Evolutionary conservation across 192 early-diverging fungal genomes (phyloP), one percentile per base, ranked within the genome.

Genomic region (Umbelopsis isabellina): DNA sequence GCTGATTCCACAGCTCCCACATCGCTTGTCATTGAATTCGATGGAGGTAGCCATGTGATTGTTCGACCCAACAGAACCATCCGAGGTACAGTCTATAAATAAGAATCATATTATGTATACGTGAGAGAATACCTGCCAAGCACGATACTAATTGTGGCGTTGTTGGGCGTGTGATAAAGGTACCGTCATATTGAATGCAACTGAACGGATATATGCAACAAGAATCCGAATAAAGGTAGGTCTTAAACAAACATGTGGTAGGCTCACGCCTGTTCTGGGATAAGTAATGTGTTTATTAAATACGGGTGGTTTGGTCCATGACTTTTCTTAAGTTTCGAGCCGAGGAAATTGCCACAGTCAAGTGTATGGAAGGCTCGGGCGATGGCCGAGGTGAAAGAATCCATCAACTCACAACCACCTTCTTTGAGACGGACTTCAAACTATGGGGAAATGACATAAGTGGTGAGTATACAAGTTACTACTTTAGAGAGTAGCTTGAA

Each of bases 171-270:
- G 23, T 21, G 22, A 30, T 51, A 46, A 30, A 80, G 79, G 79
- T 15, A 70, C 64, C 22, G 74, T 80, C 7, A 13, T 64, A 23
- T 45, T 80, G 52, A 68, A 75, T 70, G 12, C 52, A 18, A 3
- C 65, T n/a, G 79, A 80, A 58, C 49, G 64, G 25, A 53, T 74
- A 46, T 61, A 76, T 70, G 72, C 72, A 30, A 80, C 74, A 30
- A 52, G 74, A 22, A 76, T 80, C 22, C 55, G 75, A 21, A 76
- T 80, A 21, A 75, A 76, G 68, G 79, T 76, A 80, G 22, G 21
- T 46, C 52, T 46, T 25, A 18, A 41, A 49, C 46, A 33, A 15
- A 23, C 30, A 27, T 7, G 46, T 16, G 3, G 4, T 21, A 10
- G 20, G 20, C 3, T 66, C 46, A 37, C 58, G 27, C 18, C 20